Base-by-base conservation (phyloP, 1,139 yeast genomes). In the Casaregolazyma suthepensis region DNA sequence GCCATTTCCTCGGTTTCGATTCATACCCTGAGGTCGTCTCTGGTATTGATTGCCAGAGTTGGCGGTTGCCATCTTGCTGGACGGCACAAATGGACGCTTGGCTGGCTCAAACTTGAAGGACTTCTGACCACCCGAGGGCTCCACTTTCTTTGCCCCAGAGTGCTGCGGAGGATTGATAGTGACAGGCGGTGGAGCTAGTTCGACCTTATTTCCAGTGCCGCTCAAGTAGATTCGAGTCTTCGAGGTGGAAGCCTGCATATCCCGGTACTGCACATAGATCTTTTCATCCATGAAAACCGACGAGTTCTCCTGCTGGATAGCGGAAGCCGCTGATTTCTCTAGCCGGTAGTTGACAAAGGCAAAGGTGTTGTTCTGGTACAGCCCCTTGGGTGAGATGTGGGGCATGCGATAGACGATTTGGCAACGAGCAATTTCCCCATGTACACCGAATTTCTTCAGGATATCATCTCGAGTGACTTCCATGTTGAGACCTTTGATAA, bases 251-350 rank as follows among this genome's bases (percentile, higher is more conserved):
- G 50, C 76, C 59, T 80, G 80, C 58, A 80, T 70, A 66, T 86
- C 94, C 56, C 87, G 78, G 65, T 85, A 87, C 67, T 86, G 94
- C 46, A 88, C 96, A 69, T 86, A 93, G 75, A 88, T 85, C 4
- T 93, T 85, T 67, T 79, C 83, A 52, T 80, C 82, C 63, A 80
- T 72, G 63, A 88, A 81, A 69, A 83, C 78, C 1, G 94, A 77
- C 69, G 87, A 96, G 64, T 88, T 87, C 65, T 87, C 95, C 31
- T 58, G 57, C 54, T 65, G 66, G 18, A 63, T 61, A 4, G 66
- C 65, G 17, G 53, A 54, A 20, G 62, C 63, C n/a, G 66, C 66
- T 2, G 66, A 56, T n/a, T 78, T 76, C 63, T 85, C 91, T 17
- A 76, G 73, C 42, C 73, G 74, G 63, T 73, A 89, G 54, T 78